Base-by-base conservation (phyloP, 2,329 filamentous ascomycete species). In the Paradendryphiella salina region DNA sequence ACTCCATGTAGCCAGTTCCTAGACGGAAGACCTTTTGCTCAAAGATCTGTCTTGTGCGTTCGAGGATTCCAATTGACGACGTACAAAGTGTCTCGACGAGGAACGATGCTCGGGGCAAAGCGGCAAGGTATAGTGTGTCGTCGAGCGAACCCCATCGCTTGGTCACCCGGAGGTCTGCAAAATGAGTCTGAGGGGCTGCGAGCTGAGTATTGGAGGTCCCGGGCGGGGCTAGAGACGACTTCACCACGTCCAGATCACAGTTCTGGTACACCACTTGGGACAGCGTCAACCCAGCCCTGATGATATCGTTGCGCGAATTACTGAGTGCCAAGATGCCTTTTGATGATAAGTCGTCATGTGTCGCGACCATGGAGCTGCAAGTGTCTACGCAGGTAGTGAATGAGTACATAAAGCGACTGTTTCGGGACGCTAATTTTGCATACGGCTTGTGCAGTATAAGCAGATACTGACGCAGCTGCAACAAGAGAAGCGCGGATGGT, bases 1-100 rank as follows among this genome's bases (percentile, higher is more conserved):
- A 70, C 41, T 73, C 69, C 63, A 72, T 69, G 33, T 70, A 73
- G 2, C 66, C 70, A 2, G 67, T 71, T 7, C 69, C 70, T 9
- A 73, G 56, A 7, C 70, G 67, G 59, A 69, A 63, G 9, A 72
- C 57, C 43, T 73, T 73, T 5, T 61, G 44, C 32, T 74, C 70
- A 35, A 69, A 71, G 6, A 69, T 52, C 7, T 63, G 44, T 4
- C 64, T 49, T 0, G 64, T 61, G n/a, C 60, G 64, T 32, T 70
- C 66, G 3, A 74, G 50, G 6, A 73, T 60, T 5, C 63, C 59
- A 21, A 69, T 49, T 2, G 66, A 62, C 4, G 67, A 56, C 3
- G 52, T 61, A 31, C 60, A 63, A 2, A 73, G 54, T 5, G 62
- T 64, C 15, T 56, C 56, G 13, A 58, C 23, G 11, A 71, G 50